Evolutionary conservation across 1,284 basidiomycete species (phyloP), one percentile per base, ranked within the genome.

Genomic region (Schizophyllum commune): DNA sequence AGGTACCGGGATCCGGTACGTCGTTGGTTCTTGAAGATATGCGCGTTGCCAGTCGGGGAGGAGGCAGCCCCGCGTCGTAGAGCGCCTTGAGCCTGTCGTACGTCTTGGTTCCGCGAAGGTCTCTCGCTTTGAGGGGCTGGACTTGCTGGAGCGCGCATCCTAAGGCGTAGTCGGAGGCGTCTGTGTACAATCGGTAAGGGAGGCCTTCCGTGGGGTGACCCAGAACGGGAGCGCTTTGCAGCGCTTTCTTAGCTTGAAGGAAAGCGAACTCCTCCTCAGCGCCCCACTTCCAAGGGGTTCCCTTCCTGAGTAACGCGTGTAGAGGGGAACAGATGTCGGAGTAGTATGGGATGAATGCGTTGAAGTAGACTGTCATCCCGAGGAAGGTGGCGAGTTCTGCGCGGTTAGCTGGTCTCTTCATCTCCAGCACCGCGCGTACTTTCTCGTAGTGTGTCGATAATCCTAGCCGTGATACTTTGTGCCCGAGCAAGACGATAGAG

Each of bases 141-240:
- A 77, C 68, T 61, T 78, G 76, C 54, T 78, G 76, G 13, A 78
- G 62, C 4, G 68, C 69, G 1, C 66, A 65, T 0, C 66, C 75
- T 9, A 77, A 21, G 0, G 68, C 75, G 17, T 65, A 65, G 58
- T 77, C 75, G 27, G 68, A 77, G 0, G 76, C 74, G 62, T 78
- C 76, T 0, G 72, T 73, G 58, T 78, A 78, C 0, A 77, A 32
- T 7, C 73, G 58, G 59, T 76, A 77, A 0, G 72, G 72, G 33
- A 27, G 20, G 4, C 69, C 72, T 11, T 63, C 64, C 4, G 69
- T 67, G 0, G 75, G 65, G 61, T 77, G 68, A n/a, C 66, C 73
- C 32, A 69, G 39, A 1, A 76, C 67, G 8, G 73, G 74, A 9
- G 71, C 70, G 15, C 64, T 54, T 0, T 34, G 62, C 2, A 75